Conservation (phyloP, 2,329 filamentous ascomycete species). For the Ophiocordyceps australis region DNA sequence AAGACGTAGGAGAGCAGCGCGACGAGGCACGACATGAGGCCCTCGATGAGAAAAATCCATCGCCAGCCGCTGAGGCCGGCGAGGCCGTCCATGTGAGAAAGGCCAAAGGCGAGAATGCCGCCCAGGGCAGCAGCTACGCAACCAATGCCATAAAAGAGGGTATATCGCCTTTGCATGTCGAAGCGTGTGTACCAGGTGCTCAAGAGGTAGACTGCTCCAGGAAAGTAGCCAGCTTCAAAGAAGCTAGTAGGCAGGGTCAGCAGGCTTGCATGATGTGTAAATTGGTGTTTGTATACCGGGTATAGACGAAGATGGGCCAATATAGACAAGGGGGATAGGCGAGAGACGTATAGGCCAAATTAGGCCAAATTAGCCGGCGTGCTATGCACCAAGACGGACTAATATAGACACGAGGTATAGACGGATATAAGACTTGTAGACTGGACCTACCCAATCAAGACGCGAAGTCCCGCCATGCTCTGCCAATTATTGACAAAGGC, state of each 20-base stretch:
- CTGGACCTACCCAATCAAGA: conserved; percentile 3
- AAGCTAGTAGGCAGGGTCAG: too few species aligned
- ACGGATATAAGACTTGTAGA: too few species aligned
- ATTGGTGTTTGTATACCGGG: too few species aligned
- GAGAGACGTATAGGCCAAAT: too few species aligned
- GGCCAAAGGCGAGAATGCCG: conserved; percentile 53
- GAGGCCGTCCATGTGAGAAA: conserved; percentile 51
- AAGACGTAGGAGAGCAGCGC: conserved; percentile 47
- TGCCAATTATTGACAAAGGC: conserved; percentile 4
- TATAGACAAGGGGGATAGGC: too few species aligned
- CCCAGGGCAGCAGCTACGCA: conserved; percentile 49
- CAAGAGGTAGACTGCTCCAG: conserved; percentile 41
- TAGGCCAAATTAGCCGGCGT: too few species aligned
- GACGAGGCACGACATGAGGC: conserved; percentile 44
- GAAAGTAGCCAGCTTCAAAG: conserved; percentile 55
- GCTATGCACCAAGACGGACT: too few species aligned
- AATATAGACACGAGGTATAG: too few species aligned
- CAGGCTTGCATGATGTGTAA: too few species aligned
- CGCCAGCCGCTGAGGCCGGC: conserved; percentile 49
- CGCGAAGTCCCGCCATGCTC: conserved; percentile 3
- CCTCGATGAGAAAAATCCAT: conserved; percentile 46
- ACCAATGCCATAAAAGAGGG: conserved; percentile 50
- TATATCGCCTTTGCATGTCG: conserved; percentile 55
- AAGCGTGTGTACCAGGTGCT: conserved; percentile 58
- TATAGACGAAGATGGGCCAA: too few species aligned